Evolutionary conservation across 257 asterid species (phyloP), one percentile per base, ranked within the genome.

Genomic region (Capsicum pubescens): DNA sequence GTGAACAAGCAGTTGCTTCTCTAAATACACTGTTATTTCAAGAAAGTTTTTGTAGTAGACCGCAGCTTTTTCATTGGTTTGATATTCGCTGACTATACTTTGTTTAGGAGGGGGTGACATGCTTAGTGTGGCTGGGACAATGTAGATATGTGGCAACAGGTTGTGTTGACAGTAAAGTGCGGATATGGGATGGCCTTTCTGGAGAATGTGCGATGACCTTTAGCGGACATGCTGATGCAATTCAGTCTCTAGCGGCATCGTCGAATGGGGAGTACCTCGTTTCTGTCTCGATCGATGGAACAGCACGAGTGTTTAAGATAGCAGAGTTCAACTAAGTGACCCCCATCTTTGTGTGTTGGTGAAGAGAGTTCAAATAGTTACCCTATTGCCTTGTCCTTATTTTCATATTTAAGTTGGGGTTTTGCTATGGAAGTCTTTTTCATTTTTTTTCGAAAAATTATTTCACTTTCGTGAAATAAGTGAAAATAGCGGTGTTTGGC

Each of bases 161-260:
- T 42, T 83, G 95, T 59, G 87, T 87, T 57, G 98, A 92, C 66
- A 98, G 99, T 55, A 92, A 92, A 86, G 88, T 94, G 52, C 87
- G 94, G 17, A 48, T 94, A 74, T 96, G 98, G 98, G 95, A 96
- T 80, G 90, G 97, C 83, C 92, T 91, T 8, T 94, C 99, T 1
- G 98, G 99, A 80, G 88, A 88, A 57, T 90, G 94, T 81, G 91
- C 81, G n/a, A 95, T 81, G 88, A 76, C 86, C 55, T 89, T 92
- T 12, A 69, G 90, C 17, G 98, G 99, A n/a, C 98, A 97, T 35
- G 66, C 88, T 0, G 89, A 85, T 85, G 92, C 93, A 17, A 83
- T 97, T 86, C 98, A 97, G 85, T 90, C 96, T 16, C 77, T 95
- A 15, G 89, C 92, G 64, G 86, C 86, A 15, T 92, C 97, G 15